These are phyloP conservation scores for Fistulinella cinereoalba DNA, from an alignment of 1,284 basidiomycete species.

Conservation along the genomic window DNA sequence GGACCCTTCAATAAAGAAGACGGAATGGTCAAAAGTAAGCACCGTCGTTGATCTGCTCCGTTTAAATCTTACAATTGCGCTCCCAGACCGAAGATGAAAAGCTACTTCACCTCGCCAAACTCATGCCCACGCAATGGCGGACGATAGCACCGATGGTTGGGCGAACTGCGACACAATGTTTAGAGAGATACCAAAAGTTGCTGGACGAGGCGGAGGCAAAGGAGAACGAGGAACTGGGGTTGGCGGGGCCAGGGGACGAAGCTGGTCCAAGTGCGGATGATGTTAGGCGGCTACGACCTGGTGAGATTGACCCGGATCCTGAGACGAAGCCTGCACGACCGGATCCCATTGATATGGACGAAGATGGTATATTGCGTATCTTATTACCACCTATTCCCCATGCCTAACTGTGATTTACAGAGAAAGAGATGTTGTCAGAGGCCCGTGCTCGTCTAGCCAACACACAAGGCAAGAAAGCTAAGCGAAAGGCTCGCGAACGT, in stretches of 20 bases:
- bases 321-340: conserved; percentile 98
- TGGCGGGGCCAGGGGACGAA: conserved; percentile 80
- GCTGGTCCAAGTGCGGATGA: conserved; percentile 90
- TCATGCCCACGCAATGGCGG: conserved; percentile 99
- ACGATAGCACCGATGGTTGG: conserved; percentile 99
- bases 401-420: conserved; percentile 41
- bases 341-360: conserved; percentile 99
- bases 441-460: conserved; percentile 97
- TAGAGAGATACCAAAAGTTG: conserved; percentile 97
- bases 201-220: conserved; percentile 96
- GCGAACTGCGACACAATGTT: conserved; percentile 96
- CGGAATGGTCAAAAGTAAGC: conserved; percentile 93
- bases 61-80: neutral
- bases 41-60: neutral
- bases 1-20: conserved; percentile 99
- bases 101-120: conserved; percentile 93
- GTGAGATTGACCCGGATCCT: conserved; percentile 98
- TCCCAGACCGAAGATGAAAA: conserved; percentile 94
- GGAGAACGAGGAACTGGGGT: conserved; percentile 89
- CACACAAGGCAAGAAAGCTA: conserved; percentile 99
- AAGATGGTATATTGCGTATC: conserved; percentile 68
- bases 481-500: conserved; percentile 95
- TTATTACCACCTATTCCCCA: neutral
- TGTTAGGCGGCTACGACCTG: conserved; percentile 84
- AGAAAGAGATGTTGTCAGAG: conserved; percentile 99